Evolutionary conservation across 2,329 filamentous ascomycete species (phyloP).

Genomic region (Xylariaceae sp.): DNA sequence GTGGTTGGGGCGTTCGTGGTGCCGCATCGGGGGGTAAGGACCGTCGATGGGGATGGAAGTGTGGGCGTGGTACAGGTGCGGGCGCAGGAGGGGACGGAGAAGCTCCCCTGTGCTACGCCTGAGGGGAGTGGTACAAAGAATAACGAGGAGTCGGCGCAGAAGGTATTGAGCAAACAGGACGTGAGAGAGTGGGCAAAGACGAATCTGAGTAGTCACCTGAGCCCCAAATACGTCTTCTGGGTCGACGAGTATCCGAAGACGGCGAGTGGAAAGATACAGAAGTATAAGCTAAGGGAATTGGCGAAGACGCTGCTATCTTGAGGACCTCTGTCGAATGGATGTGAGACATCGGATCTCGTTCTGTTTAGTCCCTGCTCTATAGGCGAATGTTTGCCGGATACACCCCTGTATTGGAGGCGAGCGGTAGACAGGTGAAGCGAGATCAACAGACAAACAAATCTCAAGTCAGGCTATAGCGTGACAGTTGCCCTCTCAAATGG

Average conservation of each 20-base stretch:
- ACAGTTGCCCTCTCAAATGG: too few relatives aligned
- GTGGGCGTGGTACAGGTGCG: constrained; percentile 1
- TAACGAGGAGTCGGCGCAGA: constrained; percentile 1
- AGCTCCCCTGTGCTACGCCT: constrained; percentile 4
- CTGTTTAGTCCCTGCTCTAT: too few relatives aligned
- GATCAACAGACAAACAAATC: too few relatives aligned
- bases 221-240: constrained; percentile 89
- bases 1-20: constrained; percentile 81
- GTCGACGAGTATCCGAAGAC: constrained; percentile 86
- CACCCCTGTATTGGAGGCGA: too few relatives aligned
- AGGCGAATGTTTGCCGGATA: too few relatives aligned
- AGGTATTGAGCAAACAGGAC: constrained; percentile 48
- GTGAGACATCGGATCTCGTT: too few relatives aligned
- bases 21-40: constrained; percentile 33
- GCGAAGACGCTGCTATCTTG: constrained; percentile 37
- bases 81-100: constrained; percentile 10
- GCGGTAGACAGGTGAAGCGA: too few relatives aligned
- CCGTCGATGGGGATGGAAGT: constrained; percentile 14
- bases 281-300: constrained; percentile 75
- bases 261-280: constrained; percentile 94
- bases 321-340: too few relatives aligned
- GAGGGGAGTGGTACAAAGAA: constrained; percentile 9
- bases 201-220: constrained; percentile 68
- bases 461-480: too few relatives aligned
- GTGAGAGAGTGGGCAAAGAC: constrained; percentile 69